Conservation (phyloP, 805 yeast species). For the Schwanniomyces yamadae region DNA sequence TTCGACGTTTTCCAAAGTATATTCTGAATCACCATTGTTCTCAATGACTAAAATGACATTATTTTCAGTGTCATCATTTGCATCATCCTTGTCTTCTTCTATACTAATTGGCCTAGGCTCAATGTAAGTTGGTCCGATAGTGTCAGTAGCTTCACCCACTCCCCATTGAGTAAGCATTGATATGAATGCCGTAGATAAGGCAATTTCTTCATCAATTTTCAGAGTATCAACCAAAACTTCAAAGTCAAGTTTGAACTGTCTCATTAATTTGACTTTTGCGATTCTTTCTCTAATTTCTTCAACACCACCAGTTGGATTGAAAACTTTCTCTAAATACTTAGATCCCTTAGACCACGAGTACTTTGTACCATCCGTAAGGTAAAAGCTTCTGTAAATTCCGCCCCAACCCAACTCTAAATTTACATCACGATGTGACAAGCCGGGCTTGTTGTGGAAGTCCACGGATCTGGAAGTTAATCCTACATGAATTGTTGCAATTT, state of each 20-base stretch:
- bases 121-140: constrained; percentile 53
- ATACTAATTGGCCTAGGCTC: constrained; percentile 11
- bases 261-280: constrained; percentile 54
- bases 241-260: constrained; percentile 60
- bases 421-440: constrained; percentile 44
- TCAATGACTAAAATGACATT: constrained; percentile 7
- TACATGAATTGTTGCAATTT: constrained; percentile 51
- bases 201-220: constrained; percentile 30
- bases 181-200: constrained; percentile 58
- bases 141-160: constrained; percentile 49
- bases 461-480: constrained; percentile 46
- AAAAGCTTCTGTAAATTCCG: constrained; percentile 48
- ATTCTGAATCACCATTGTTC: constrained; percentile 7
- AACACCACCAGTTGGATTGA: constrained; percentile 55
- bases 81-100: constrained; percentile 5
- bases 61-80: constrained; percentile 11
- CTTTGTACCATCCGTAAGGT: constrained; percentile 50
- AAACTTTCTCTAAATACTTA: constrained; percentile 49
- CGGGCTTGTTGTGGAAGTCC: constrained; percentile 50
- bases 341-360: constrained; percentile 57
- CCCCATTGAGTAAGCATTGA: constrained; percentile 73
- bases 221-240: constrained; percentile 53
- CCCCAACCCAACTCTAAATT: constrained; percentile 32
- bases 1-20: constrained; percentile 4
- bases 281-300: constrained; percentile 55